Conservation (phyloP, 176 grass and related monocot species). For the Triticum timopheevii region DNA sequence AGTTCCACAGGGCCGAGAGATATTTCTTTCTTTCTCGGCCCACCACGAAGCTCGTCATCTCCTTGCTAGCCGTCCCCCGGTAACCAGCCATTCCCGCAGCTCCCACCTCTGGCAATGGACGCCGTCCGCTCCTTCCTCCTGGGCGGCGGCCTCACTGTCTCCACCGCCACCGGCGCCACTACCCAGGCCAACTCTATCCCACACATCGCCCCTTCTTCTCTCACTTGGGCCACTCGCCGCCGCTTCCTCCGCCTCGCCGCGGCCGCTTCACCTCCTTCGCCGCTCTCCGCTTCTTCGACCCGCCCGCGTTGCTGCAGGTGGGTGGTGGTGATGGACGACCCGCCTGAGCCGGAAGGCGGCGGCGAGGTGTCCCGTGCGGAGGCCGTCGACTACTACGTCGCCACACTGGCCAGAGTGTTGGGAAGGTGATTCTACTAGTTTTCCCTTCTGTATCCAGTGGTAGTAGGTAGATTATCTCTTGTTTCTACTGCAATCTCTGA, state of each 20-base stretch:
- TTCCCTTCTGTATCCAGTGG: not conserved
- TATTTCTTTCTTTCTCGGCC: constrained; percentile 1
- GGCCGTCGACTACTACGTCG: constrained; percentile 72
- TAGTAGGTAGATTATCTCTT: not conserved
- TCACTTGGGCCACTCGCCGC: not conserved
- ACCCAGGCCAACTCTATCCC: not conserved
- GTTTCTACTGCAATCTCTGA: not conserved
- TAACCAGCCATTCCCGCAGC: constrained; percentile 4
- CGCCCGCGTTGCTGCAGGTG: constrained; percentile 33
- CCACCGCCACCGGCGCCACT: not conserved
- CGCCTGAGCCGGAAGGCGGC: not conserved
- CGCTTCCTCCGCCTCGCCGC: constrained; percentile 25
- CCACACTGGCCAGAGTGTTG: constrained; percentile 55
- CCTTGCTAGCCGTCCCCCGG: not conserved
- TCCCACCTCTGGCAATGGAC: constrained; percentile 34
- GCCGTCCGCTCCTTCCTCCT: not conserved
- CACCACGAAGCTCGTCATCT: not conserved
- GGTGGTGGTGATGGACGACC: constrained; percentile 61
- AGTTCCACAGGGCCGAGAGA: not conserved
- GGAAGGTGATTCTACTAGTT: constrained; percentile 41
- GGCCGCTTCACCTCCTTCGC: not conserved
- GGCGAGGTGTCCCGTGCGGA: constrained; percentile 49
- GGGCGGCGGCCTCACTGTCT: not conserved
- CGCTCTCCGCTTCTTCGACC: not conserved
- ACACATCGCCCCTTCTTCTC: not conserved